Evolutionary conservation across 2,329 filamentous ascomycete genomes (phyloP), one percentile per base, ranked within the genome.

Genomic region (Pseudomassariella vexata): DNA sequence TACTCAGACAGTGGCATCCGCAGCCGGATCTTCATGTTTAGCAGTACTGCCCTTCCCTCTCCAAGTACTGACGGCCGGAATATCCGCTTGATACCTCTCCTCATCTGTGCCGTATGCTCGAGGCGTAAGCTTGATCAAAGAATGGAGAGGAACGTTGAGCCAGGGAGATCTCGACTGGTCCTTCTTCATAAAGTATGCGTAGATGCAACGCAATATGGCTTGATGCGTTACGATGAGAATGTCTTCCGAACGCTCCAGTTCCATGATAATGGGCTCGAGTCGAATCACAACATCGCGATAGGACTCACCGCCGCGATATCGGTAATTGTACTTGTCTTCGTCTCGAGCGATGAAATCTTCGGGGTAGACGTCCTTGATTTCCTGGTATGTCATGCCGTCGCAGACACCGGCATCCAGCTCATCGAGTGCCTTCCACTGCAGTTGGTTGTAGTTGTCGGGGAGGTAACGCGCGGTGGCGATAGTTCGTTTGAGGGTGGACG

Each of bases 281-380:
- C 92, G 87, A 50, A 95, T 96, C 24, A 98, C 92, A 2, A 98
- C 90, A 52, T 98, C 92, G 35, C 90, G 85, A 59, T 98, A 82
- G 39, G 85, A 94, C 64, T 98, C 92, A 33, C 92, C 92, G 41
- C 92, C 92, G 5, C 92, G 82, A 62, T 98, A 98, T 36, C 92
- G 87, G 65, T 98, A 98, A 66, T 98, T 96, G 76, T 96, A 96
- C 63, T 98, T 98, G 70, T 98, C 92, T 46, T 95, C 87, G 59
- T 98, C 92, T 41, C 92, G 86, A 20, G 90, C 88, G 30, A 80
- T 79, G 63, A 98, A 98, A 63, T 98, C 92, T 46, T 95, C 89
- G 0, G 92, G 92, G 55, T 86, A 96, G 34, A 75, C 67, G 50
- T 94, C 78, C 50, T 92, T 87, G 54, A 98, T 96, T 55, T 98